A percentile compares a stretch with the other conserved stretches of the same genome.
Evolutionary conservation across 768 basidiomycete genomes (phyloP).

Genomic region (Boletus pseudo-olivaceus): DNA sequence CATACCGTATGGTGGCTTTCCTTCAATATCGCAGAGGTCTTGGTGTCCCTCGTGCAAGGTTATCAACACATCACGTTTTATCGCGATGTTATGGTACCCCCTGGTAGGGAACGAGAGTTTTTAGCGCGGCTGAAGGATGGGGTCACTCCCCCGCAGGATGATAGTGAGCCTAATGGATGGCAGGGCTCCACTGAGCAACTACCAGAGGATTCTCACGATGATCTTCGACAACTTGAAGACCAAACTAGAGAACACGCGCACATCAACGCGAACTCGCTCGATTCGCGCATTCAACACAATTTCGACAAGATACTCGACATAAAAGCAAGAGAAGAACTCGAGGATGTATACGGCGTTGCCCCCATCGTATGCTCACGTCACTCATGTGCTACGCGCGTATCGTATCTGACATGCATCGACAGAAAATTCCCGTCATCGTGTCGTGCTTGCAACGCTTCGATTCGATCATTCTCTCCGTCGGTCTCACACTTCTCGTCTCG

Average conservation of each 20-base stretch:
- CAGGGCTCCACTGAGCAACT: slow-evolving; percentile 7
- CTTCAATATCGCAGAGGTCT: slow-evolving; percentile 63
- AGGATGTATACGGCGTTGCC: slow-evolving; percentile 77
- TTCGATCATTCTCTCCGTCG: slow-evolving; percentile 65
- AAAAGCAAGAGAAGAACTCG: slow-evolving; percentile 70
- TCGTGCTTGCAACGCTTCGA: slow-evolving; percentile 75
- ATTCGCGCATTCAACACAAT: slow-evolving; percentile 56
- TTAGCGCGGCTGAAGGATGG: slow-evolving; percentile 28
- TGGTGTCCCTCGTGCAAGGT: slow-evolving; percentile 64
- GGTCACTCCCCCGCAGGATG: slow-evolving; percentile 3
- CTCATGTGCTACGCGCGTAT: neutral
- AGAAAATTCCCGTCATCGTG: slow-evolving; percentile 79
- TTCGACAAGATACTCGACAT: slow-evolving; percentile 61
- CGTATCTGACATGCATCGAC: slow-evolving; percentile 5
- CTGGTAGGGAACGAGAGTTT: slow-evolving; percentile 39
- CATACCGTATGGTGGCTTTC: slow-evolving; percentile 73
- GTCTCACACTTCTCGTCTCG: slow-evolving; percentile 50
- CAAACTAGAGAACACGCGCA: slow-evolving; percentile 3
- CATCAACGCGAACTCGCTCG: slow-evolving; percentile 15
- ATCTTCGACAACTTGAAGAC: slow-evolving; percentile 21
- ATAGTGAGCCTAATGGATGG: slow-evolving; percentile 12
- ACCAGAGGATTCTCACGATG: slow-evolving; percentile 10
- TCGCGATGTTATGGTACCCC: slow-evolving; percentile 59
- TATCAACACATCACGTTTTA: slow-evolving; percentile 68
- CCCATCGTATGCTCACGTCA: slow-evolving; percentile 53